Base-by-base conservation (phyloP, 257 asterid genomes). In the Solanum chilense region DNA sequence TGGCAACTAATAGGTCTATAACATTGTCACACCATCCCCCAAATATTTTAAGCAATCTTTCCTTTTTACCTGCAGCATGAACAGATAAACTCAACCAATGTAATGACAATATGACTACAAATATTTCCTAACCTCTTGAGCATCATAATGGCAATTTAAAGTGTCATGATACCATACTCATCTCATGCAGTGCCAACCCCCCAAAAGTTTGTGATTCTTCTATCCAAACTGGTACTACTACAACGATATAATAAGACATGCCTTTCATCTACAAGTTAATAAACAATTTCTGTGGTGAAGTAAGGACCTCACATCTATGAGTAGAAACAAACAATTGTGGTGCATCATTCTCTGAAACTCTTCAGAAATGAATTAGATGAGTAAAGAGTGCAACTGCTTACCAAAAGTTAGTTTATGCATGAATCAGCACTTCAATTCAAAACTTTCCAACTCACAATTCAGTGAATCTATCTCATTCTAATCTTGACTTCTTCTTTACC, bases 11-110 rank as follows among this genome's bases (percentile, higher is more conserved):
- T 31, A 96, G 90, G 88, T 97, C 99, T 8, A 93, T 93, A 45
- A 97, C 99, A 85, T 96, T 94, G 49, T 97, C 99, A 58, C 99
- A 97, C 99, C 99, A 97, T 11, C 97, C 98, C 13, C 89, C 97
- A 86, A 97, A 97, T 88, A 97, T 88, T 86, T 93, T 86, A 6
- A 97, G 97, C 89, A 97, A 88, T 90, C 98, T 95, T 88, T 87
- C 93, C 90, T 93, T 97, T 92, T 92, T 95, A 84, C 98, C 99
- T 97, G 95, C 86, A 88, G 44, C 87, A 76, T 84, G 88, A 86
- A 88, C 62, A 6, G 20, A 45, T 27, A 44, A 15, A 45, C 64
- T 29, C 82, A 12, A 62, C 7, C 7, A 85, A 60, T 25, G 82
- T 44, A 78, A 83, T 69, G 3, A 52, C 6, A n/a, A 58, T 35